Base-by-base conservation (phyloP, 495 filamentous ascomycete species). In the Pseudoneurospora amorphoporcata region DNA sequence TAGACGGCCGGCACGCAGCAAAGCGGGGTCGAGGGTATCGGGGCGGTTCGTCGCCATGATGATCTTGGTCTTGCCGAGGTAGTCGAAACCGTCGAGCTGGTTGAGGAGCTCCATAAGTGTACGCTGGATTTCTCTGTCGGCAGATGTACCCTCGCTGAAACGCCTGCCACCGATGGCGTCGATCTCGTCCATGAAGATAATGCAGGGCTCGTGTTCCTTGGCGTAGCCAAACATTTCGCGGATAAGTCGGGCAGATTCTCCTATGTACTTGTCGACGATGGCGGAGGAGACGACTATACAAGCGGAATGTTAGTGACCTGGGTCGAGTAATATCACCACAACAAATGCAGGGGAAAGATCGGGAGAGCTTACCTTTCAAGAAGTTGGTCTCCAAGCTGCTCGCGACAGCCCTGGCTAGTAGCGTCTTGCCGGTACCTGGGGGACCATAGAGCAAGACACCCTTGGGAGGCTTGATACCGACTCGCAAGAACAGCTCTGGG, bases 121-220 rank as follows among this genome's bases (percentile, higher is more conserved):
- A 73, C 96, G 92, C 85, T 99, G 96, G 76, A 99, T 99, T 82
- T 99, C 96, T 75, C 96, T 91, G 84, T 99, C 96, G 35, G 96
- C 96, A 40, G 93, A 97, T 72, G 96, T 99, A 75, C 96, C 96
- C 81, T 99, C 96, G n/a, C 92, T 96, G 79, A 99, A 99, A 75
- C 96, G 88, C 77, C 96, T 89, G 71, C 96, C 96, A 79, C 96
- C 96, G 79, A 99, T 99, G 77, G 96, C 96, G 79, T 99, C 96
- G 81, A 99, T 99, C 81, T 99, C 96, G 86, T 99, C 96, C 96
- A 99, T 99, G 89, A 99, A 99, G 83, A 99, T 99, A 79, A 99
- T 98, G 82, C 96, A 99, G 61, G 96, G 96, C 80, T 99, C 96
- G 81, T 99, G 96, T 82, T 99, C 96, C 82, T 98, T 98, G 72